Conservation (phyloP, 148 eudicot species). For the Fallopia convolvulus region DNA sequence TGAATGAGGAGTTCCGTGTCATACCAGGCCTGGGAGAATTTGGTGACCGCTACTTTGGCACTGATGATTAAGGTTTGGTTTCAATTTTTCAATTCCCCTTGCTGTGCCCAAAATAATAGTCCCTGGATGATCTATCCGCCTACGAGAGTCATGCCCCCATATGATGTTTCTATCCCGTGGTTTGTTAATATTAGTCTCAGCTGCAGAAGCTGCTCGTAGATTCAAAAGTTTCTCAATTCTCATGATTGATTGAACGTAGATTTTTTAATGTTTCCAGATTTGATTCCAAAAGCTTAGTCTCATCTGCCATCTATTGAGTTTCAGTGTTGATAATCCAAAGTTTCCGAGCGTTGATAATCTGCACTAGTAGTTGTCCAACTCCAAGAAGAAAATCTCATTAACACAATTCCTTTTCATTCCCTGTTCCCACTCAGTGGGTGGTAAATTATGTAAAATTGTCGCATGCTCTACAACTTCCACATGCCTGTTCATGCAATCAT, state of each 20-base stretch:
- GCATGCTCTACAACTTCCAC: too few relatives aligned
- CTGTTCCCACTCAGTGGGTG: too few relatives aligned
- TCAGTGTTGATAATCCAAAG: too few relatives aligned
- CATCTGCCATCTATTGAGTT: neutral
- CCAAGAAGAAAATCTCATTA: too few relatives aligned
- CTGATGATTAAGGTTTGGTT: constrained; percentile 48
- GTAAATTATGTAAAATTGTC: too few relatives aligned
- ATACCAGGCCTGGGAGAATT: constrained; percentile 96
- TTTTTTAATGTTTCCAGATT: neutral
- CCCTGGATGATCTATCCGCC: neutral
- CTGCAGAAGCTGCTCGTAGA: neutral
- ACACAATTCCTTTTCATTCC: too few relatives aligned
- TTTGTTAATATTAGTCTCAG: neutral
- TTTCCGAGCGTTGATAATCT: too few relatives aligned
- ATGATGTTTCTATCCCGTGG: neutral
- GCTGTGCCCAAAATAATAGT: neutral
- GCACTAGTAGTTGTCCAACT: too few relatives aligned
- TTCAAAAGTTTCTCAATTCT: neutral
- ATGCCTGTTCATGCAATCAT: too few relatives aligned
- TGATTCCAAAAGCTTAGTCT: too few relatives aligned
- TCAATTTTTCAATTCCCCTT: neutral
- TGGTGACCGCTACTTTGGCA: constrained; percentile 96
- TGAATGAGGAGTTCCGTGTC: constrained; percentile 82
- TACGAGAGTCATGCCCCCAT: neutral
- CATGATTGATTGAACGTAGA: neutral